phyloP scores from a whole-genome alignment of 345 rosid genomes.

The Eucalyptus curtisii region DNA sequence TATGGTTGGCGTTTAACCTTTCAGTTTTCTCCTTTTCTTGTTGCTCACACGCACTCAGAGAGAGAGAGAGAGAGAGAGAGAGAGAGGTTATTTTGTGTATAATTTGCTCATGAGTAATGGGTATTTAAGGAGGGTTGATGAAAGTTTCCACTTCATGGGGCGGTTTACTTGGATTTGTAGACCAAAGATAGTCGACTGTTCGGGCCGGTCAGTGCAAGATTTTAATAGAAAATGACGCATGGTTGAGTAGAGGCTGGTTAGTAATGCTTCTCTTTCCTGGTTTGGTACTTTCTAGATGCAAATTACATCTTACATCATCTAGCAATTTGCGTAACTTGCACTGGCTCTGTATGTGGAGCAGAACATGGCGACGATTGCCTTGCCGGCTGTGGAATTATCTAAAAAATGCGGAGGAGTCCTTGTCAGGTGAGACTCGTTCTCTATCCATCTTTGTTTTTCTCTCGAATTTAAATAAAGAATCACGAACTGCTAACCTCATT shows the following conservation, averaged over 20 bases:
- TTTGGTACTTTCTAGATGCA: neutral
- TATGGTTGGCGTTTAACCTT: neutral
- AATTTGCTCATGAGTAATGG: neutral
- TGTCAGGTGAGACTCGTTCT: neutral
- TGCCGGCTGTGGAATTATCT: neutral
- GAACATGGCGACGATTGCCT: neutral
- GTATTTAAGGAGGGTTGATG: neutral
- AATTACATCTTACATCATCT: neutral
- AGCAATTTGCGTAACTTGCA: neutral
- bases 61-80: neutral
- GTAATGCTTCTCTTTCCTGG: neutral
- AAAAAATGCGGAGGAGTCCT: neutral
- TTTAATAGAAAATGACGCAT: neutral
- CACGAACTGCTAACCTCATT: neutral
- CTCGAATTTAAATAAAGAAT: neutral
- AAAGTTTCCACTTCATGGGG: neutral
- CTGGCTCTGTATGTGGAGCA: neutral
- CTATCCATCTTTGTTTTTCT: neutral
- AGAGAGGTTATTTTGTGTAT: neutral
- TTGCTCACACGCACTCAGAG: neutral
- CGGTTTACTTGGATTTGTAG: neutral
- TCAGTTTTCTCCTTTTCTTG: neutral
- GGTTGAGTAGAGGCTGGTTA: neutral
- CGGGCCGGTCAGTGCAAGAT: neutral
- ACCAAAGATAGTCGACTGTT: neutral